Conservation (phyloP, 345 rosid genomes). For the Arabidopsis arenosa region DNA sequence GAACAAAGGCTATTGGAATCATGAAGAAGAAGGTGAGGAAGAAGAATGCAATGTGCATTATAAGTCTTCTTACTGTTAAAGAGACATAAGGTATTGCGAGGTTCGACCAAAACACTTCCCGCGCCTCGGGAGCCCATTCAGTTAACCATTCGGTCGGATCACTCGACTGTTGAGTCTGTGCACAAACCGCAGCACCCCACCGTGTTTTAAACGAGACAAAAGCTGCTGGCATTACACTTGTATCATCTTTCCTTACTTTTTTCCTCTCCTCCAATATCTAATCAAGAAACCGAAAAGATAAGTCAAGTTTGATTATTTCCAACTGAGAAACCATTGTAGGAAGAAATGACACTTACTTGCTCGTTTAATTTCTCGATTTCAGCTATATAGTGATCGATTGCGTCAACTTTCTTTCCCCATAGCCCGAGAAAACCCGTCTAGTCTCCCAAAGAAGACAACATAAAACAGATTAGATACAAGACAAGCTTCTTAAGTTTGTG, state of each 20-base stretch:
- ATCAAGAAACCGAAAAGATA: neutral
- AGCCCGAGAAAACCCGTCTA: constrained; percentile 89
- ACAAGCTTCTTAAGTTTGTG: constrained; percentile 24
- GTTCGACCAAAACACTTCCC: constrained; percentile 90
- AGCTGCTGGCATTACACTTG: constrained; percentile 83
- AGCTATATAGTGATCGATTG: constrained; percentile 63
- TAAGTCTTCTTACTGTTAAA: constrained; percentile 70
- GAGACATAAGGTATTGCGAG: constrained; percentile 85
- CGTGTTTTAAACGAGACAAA: constrained; percentile 94
- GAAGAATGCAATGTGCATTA: constrained; percentile 86
- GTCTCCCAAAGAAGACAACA: constrained; percentile 14
- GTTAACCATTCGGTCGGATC: constrained; percentile 93
- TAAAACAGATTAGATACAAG: constrained; percentile 29
- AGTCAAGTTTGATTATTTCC: neutral
- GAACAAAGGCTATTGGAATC: constrained; percentile 91
- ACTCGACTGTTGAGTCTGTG: constrained; percentile 90
- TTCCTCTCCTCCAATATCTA: constrained; percentile 75
- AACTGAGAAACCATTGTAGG: neutral
- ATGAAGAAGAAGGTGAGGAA: constrained; percentile 95
- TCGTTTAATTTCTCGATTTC: constrained; percentile 72
- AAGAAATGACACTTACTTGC: constrained; percentile 60
- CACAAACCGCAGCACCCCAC: constrained; percentile 99
- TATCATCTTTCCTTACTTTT: constrained; percentile 69
- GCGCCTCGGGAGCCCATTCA: constrained; percentile 96
- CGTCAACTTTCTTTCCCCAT: constrained; percentile 81